A percentile compares a stretch with the other conserved stretches of the same genome.
Evolutionary conservation across 768 basidiomycete genomes (phyloP).

Genomic region (Rhodosporidiobolus sp.): DNA sequence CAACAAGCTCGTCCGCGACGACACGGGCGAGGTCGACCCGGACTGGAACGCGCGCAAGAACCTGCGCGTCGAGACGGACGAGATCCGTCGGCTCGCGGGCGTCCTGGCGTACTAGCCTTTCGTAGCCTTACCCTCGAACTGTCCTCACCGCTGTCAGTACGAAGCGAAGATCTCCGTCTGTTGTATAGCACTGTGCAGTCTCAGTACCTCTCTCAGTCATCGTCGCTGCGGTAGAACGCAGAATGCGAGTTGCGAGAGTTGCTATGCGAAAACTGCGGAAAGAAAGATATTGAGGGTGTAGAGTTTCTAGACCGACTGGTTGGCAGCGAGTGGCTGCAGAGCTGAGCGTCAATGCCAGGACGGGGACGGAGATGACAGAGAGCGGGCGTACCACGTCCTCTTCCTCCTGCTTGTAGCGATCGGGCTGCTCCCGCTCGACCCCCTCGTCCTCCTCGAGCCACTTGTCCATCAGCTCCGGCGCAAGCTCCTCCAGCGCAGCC

Average conservation of each 20-base stretch:
- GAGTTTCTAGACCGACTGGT: no score
- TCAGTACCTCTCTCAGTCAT: no score
- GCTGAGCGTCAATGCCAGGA: no score
- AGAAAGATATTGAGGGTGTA: background rate
- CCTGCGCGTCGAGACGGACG: slow-evolving; percentile 17
- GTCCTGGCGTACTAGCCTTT: slow-evolving; percentile 3
- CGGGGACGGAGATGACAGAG: no score
- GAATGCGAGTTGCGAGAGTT: background rate
- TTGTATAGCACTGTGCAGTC: no score
- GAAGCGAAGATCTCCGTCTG: no score
- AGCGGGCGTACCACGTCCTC: background rate
- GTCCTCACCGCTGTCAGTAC: background rate
- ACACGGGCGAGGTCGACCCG: slow-evolving; percentile 19
- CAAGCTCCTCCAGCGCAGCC: background rate
- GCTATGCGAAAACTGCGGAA: background rate
- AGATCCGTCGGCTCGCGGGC: slow-evolving; percentile 22
- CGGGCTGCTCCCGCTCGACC: no score
- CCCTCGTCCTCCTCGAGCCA: background rate
- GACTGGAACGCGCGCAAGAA: slow-evolving; percentile 18
- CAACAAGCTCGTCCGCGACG: slow-evolving; percentile 11
- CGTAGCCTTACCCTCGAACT: background rate
- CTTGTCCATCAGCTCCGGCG: background rate
- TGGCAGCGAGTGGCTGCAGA: no score
- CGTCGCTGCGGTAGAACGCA: no score
- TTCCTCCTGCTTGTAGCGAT: background rate